Conservation (phyloP, 305 asterid species). For the Rubia peregrina region DNA sequence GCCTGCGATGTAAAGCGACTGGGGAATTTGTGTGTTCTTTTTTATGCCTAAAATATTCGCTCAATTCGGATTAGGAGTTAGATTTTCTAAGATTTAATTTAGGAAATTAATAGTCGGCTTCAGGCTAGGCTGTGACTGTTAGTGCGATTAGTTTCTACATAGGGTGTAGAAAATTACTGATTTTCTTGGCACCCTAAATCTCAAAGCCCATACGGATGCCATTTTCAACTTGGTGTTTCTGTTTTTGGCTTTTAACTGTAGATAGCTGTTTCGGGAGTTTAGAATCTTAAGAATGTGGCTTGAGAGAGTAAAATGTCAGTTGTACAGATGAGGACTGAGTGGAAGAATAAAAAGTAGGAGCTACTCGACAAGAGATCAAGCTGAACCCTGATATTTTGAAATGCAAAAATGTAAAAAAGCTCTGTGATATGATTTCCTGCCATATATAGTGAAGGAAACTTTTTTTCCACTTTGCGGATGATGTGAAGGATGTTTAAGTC, state of each 20-base stretch:
- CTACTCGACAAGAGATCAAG: background rate
- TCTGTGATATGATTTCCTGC: background rate
- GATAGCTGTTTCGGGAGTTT: background rate
- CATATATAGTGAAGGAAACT: background rate
- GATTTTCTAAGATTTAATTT: background rate
- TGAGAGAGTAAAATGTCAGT: background rate
- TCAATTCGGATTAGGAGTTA: background rate
- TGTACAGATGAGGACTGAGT: background rate
- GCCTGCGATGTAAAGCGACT: background rate
- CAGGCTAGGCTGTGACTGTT: background rate
- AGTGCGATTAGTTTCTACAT: background rate
- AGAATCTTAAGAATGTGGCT: background rate
- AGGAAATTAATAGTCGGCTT: background rate
- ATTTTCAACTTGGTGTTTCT: background rate
- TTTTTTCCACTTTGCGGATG: background rate
- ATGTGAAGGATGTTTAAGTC: background rate
- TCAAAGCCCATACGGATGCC: background rate
- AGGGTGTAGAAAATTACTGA: background rate
- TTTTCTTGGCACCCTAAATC: background rate
- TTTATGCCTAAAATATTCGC: background rate
- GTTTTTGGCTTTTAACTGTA: background rate
- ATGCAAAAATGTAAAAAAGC: background rate
- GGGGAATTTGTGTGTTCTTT: background rate
- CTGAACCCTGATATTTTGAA: background rate
- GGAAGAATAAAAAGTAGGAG: background rate